Evolutionary conservation across 2,329 filamentous ascomycete species (phyloP), one percentile per base, ranked within the genome.

Genomic region (Beauveria medogensis): DNA sequence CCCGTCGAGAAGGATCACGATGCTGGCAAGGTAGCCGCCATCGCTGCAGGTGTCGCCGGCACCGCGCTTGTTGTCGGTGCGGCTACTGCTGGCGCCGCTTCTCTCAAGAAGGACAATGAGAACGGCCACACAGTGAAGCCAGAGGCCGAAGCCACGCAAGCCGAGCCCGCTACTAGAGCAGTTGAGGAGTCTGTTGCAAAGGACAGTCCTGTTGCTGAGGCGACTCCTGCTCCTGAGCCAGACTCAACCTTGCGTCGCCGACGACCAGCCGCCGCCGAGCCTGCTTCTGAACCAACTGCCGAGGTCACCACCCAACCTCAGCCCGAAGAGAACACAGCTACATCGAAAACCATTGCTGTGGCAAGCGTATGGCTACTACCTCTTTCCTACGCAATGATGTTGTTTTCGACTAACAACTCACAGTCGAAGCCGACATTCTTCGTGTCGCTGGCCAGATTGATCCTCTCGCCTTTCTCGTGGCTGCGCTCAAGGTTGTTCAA

Each of bases 381-480:
- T 24, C 37, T 52, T 34, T 30, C 14, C 28, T 40, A 24, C 14
- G 22, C 44, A 43, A 10, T 50, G 26, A n/a, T 47, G 34, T 24
- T 41, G 34, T 43, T 34, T 14, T 8, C 16, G 5, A 28, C 57
- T 63, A 26, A 62, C 60, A 46, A 26, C 30, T 41, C 46, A 37
- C 41, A 62, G 60, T 43, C 60, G 18, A 59, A 59, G 51, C 55
- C 44, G 22, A 63, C 44, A 26, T 55, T 63, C 57, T 28, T 60
- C 9, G 56, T 60, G 12, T 55, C 56, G 6, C 52, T 63, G 40
- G 57, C 52, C 16, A 24, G 43, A 20, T 53, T 59, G 61, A 60
- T 63, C 30, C 18, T 63, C 12, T 59, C 61, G 28, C 61, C 61
- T 16, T 56, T 55, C 48, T 28, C 52, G n/a, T 63, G 61, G 61